Evolutionary conservation across 805 yeast genomes (phyloP).

Genomic region (Wickerhamomyces mucosus): DNA sequence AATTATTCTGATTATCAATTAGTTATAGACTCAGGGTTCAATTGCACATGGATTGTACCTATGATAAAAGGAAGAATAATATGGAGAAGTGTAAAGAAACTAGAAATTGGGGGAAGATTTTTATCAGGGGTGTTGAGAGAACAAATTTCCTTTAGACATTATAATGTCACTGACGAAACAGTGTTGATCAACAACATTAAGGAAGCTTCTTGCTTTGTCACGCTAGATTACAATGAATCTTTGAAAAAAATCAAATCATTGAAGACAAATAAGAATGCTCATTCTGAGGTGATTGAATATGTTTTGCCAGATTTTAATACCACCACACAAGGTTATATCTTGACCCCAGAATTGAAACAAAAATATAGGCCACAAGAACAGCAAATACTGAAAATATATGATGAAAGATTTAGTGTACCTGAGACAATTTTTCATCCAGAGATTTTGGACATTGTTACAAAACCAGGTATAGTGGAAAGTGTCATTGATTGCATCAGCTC

Average conservation of each 20-base stretch:
- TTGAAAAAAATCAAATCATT: slow-evolving; percentile 27
- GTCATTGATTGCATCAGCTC: slow-evolving; percentile 59
- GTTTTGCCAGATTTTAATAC: slow-evolving; percentile 84
- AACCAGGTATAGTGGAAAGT: slow-evolving; percentile 69
- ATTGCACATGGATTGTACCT: slow-evolving; percentile 81
- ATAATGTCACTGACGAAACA: slow-evolving; percentile 89
- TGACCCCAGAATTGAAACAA: slow-evolving; percentile 23
- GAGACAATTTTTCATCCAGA: slow-evolving; percentile 84
- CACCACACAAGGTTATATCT: slow-evolving; percentile 65
- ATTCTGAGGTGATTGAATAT: slow-evolving; percentile 57
- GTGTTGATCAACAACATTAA: slow-evolving; percentile 77
- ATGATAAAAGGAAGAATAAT: slow-evolving; percentile 68
- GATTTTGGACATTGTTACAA: slow-evolving; percentile 58
- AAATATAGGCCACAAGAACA: slow-evolving; percentile 34
- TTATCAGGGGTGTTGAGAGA: slow-evolving; percentile 79
- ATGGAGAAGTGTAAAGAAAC: slow-evolving; percentile 66
- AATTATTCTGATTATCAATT: slow-evolving; percentile 53
- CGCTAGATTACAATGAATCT: slow-evolving; percentile 43
- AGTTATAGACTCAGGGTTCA: slow-evolving; percentile 83
- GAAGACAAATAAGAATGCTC: slow-evolving; percentile 16
- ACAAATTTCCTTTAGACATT: slow-evolving; percentile 80
- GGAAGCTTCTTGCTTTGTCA: slow-evolving; percentile 66
- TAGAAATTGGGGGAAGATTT: slow-evolving; percentile 82
- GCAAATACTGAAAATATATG: slow-evolving; percentile 61
- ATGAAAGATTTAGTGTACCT: slow-evolving; percentile 84